phyloP scores from a whole-genome alignment of 345 rosid genomes.

The Geranium brycei region DNA sequence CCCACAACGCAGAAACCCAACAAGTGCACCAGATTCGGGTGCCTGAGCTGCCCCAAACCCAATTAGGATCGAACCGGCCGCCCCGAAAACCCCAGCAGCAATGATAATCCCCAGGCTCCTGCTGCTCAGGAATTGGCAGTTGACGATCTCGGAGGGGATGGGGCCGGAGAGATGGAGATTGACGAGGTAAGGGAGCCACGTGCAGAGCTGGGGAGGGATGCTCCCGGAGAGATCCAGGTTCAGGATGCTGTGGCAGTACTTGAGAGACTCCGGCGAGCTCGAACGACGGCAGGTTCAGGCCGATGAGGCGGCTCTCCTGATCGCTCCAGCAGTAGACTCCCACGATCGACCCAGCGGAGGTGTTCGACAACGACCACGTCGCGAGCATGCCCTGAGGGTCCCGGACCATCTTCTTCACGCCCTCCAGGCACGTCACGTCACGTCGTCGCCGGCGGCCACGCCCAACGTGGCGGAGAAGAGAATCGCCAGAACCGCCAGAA shows the following conservation, averaged over 20 bases:
- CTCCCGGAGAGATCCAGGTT: slow-evolving; percentile 39
- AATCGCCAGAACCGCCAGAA: slow-evolving; percentile 1
- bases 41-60: slow-evolving; percentile 37
- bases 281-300: slow-evolving; percentile 23
- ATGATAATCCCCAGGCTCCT: slow-evolving; percentile 30
- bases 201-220: slow-evolving; percentile 42
- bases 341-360: slow-evolving; percentile 24
- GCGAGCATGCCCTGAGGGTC: slow-evolving; percentile 25
- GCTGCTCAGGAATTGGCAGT: slow-evolving; percentile 36
- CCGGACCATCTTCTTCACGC: slow-evolving; percentile 23
- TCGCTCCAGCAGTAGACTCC: slow-evolving; percentile 56
- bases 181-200: slow-evolving; percentile 43
- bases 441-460: slow-evolving; percentile 33
- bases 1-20: slow-evolving; percentile 47
- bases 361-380: slow-evolving; percentile 33
- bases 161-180: slow-evolving; percentile 46
- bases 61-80: slow-evolving; percentile 24
- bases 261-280: slow-evolving; percentile 37
- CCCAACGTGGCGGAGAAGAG: slow-evolving; percentile 8
- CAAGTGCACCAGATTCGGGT: slow-evolving; percentile 55
- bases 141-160: slow-evolving; percentile 33
- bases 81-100: slow-evolving; percentile 34
- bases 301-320: slow-evolving; percentile 38
- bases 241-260: slow-evolving; percentile 39
- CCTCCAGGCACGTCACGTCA: slow-evolving; percentile 41